phyloP scores from a whole-genome alignment of 2,329 filamentous ascomycete genomes.

The Aspergillus transmontanensis region DNA sequence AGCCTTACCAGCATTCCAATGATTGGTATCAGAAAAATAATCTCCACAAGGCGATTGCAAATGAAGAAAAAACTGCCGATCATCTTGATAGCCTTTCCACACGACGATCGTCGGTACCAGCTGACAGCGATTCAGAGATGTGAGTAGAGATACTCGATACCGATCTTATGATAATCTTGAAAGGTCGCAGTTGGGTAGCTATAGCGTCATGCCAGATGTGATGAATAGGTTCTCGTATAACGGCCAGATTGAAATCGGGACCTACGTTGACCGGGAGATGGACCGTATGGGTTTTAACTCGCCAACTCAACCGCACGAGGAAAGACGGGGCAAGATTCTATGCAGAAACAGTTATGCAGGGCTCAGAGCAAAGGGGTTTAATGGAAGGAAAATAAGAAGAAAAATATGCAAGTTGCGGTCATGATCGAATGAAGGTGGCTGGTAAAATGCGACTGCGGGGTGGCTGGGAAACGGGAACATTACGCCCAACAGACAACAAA shows the following conservation, averaged over 20 bases:
- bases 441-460: constrained; percentile 29
- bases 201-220: constrained; percentile 5
- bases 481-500: neutral
- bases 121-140: constrained; percentile 3
- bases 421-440: constrained; percentile 29
- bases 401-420: constrained; percentile 12
- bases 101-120: neutral
- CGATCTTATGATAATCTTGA: no score
- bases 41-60: constrained; percentile 62
- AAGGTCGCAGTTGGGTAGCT: neutral
- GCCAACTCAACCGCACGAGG: constrained; percentile 7
- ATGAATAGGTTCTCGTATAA: neutral
- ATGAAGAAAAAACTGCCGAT: constrained; percentile 61
- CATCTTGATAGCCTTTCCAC: constrained; percentile 41
- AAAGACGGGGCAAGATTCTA: neutral
- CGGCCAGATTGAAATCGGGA: neutral
- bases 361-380: neutral
- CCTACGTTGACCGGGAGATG: neutral
- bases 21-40: constrained; percentile 64
- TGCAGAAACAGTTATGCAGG: constrained; percentile 1
- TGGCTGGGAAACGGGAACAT: constrained; percentile 31
- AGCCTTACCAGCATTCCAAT: constrained; percentile 61
- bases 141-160: neutral
- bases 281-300: neutral
- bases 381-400: neutral